Conservation (phyloP, 164 flowering plant species). For the Hamamelis virginiana region DNA sequence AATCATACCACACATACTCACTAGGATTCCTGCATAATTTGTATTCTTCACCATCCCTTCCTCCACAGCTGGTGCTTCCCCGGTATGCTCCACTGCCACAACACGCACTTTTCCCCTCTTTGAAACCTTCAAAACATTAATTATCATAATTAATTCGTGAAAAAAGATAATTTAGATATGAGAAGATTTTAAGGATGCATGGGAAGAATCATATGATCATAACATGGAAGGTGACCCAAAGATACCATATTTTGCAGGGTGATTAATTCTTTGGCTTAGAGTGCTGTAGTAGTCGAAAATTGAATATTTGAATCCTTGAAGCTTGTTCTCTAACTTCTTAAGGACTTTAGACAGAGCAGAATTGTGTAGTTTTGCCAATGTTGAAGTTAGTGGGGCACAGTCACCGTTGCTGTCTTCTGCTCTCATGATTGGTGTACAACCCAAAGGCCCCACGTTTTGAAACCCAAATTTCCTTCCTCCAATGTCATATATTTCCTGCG, state of each 20-base stretch:
- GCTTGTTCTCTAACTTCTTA: neutral
- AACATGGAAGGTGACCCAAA: too few species aligned
- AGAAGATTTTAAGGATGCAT: too few species aligned
- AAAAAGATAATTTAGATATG: too few species aligned
- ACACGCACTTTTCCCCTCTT: slow-evolving; percentile 22
- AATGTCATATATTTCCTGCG: slow-evolving; percentile 15
- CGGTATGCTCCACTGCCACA: slow-evolving; percentile 24
- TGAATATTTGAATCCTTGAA: too few species aligned
- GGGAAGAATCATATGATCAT: too few species aligned
- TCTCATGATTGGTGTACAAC: slow-evolving; percentile 13
- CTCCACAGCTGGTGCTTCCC: slow-evolving; percentile 7
- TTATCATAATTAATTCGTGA: too few species aligned
- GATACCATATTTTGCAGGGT: slow-evolving; percentile 17
- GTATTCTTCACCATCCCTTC: slow-evolving; percentile 6
- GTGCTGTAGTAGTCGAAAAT: slow-evolving; percentile 4
- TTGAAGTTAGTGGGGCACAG: neutral
- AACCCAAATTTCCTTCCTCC: slow-evolving; percentile 24
- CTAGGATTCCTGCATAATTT: slow-evolving; percentile 21
- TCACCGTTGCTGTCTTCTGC: too few species aligned
- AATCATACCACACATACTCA: too few species aligned
- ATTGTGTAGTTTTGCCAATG: slow-evolving; percentile 5
- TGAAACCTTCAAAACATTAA: slow-evolving; percentile 29
- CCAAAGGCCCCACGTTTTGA: slow-evolving; percentile 3
- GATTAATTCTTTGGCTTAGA: neutral
- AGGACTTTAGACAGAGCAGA: neutral